phyloP scores from a whole-genome alignment of 2,329 filamentous ascomycete genomes.

The Scopulariopsis brevicaulis region DNA sequence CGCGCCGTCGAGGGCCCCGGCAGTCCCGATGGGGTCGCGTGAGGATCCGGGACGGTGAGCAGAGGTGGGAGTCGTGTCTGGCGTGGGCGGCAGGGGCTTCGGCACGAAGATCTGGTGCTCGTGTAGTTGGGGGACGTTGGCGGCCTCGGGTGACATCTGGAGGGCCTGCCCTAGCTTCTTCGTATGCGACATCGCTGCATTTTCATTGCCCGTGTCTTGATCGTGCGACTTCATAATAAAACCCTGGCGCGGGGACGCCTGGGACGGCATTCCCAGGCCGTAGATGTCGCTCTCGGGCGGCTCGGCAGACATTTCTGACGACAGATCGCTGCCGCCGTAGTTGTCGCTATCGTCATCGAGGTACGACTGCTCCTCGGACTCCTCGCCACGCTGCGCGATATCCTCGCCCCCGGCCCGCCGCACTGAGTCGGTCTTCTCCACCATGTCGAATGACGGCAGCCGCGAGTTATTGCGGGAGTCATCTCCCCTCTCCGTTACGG shows the following conservation, averaged over 20 bases:
- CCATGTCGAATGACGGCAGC: slow-evolving; percentile 9
- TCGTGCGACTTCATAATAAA: slow-evolving; percentile 11
- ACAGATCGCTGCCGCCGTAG: slow-evolving; percentile 44
- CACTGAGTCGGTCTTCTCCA: slow-evolving; percentile 1
- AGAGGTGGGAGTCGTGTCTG: slow-evolving; percentile 33
- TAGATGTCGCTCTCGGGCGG: slow-evolving; percentile 21
- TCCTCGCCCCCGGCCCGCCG: neutral
- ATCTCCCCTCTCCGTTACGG: slow-evolving; percentile 6
- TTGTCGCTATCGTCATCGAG: slow-evolving; percentile 38
- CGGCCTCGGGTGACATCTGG: slow-evolving; percentile 25
- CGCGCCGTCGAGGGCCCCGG: slow-evolving; percentile 23
- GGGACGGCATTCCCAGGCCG: slow-evolving; percentile 5
- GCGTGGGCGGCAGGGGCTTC: slow-evolving; percentile 36
- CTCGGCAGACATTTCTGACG: slow-evolving; percentile 50
- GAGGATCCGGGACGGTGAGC: slow-evolving; percentile 21
- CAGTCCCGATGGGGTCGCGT: slow-evolving; percentile 18
- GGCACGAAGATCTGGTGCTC: slow-evolving; percentile 28
- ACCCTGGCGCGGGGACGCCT: slow-evolving; percentile 1
- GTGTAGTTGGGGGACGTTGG: slow-evolving; percentile 22
- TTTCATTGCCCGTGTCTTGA: neutral
- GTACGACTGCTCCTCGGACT: slow-evolving; percentile 23
- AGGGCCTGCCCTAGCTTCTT: slow-evolving; percentile 37
- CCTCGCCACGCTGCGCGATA: neutral
- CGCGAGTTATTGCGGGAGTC: neutral
- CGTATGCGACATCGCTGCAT: slow-evolving; percentile 25